Base-by-base conservation (phyloP, 371 early-diverging fungal genomes). In the Chytridiales sp. region DNA sequence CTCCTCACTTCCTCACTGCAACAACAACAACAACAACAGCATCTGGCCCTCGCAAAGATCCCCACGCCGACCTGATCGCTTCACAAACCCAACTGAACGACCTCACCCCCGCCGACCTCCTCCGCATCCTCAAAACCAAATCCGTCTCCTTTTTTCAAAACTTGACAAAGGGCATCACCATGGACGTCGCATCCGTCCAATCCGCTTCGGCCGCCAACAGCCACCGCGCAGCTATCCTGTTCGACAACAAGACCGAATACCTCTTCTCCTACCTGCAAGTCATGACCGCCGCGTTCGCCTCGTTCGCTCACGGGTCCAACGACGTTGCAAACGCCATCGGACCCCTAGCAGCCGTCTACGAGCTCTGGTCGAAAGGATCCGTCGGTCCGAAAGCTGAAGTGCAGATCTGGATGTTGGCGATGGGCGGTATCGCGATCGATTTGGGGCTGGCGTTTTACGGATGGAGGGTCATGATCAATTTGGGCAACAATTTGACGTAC, bases 251-350 rank as follows among this genome's bases (percentile, higher is more conserved):
- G 46, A 46, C 46, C 22, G 46, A 46, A 46, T 46, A 46, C 46
- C 22, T 46, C 17, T 22, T 87, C 80, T 85, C 87, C 9, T 86
- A 88, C 70, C 78, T 93, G 34, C 94, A 93, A 72, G 81, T 93
- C 61, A 67, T 89, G 47, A 91, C 93, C 8, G 88, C 93, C n/a
- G 79, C 85, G 59, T 83, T 90, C 51, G 85, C 91, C 19, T 92
- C 92, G 42, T 92, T 93, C 73, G 85, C 90, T 43, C 94, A 93
- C 75, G 94, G 94, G 48, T 86, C 90, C 43, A 93, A 93, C 69
- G 93, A 93, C 69, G 90, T 93, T 9, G 85, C 92, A 53, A 93
- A 93, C 64, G 92, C 91, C 34, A 81, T 91, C 46, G 93, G 94
- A 17, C 93, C 94, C 3, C 63, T 91, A 24, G 72, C 89, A 0